A percentile compares a stretch with the other conserved stretches of the same genome.
Conservation (phyloP, 2,329 filamentous ascomycete genomes). For the Ophiostoma ulmi region DNA sequence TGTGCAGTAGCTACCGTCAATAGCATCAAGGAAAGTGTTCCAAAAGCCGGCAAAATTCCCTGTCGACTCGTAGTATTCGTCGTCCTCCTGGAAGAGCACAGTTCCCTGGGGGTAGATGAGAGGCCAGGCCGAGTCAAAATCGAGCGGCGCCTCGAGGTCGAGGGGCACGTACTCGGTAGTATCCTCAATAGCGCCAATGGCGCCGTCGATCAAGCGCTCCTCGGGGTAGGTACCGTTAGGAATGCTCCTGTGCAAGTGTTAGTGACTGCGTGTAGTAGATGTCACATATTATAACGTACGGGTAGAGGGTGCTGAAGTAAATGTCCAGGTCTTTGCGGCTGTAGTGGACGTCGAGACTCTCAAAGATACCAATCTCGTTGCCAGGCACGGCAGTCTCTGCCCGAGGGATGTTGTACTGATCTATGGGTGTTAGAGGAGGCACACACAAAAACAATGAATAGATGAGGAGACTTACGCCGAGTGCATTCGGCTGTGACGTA, state of each 20-base stretch:
- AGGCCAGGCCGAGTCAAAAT: slow-evolving; percentile 44
- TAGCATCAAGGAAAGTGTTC: slow-evolving; percentile 42
- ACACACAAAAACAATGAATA: neutral
- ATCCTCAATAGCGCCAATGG: slow-evolving; percentile 19
- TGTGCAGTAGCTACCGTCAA: slow-evolving; percentile 47
- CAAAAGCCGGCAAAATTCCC: slow-evolving; percentile 18
- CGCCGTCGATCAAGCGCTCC: slow-evolving; percentile 21
- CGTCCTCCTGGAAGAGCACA: slow-evolving; percentile 32
- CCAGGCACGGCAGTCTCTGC: slow-evolving; percentile 17
- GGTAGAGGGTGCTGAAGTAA: slow-evolving; percentile 26
- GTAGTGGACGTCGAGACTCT: slow-evolving; percentile 28
- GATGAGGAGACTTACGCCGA: slow-evolving; percentile 9
- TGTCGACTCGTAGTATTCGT: slow-evolving; percentile 30
- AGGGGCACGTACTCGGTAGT: slow-evolving; percentile 31
- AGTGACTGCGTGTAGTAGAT: neutral
- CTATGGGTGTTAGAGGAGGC: slow-evolving; percentile 10
- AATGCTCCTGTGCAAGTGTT: neutral
- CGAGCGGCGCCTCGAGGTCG: slow-evolving; percentile 40
- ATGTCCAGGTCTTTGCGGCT: slow-evolving; percentile 27
- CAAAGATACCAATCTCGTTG: slow-evolving; percentile 29
- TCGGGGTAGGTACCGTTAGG: slow-evolving; percentile 30
- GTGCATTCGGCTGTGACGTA: slow-evolving; percentile 28
- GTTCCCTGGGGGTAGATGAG: slow-evolving; percentile 47
- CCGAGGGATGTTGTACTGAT: slow-evolving; percentile 28
- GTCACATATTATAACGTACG: slow-evolving; percentile 24